Evolutionary conservation across 148 eudicot species (phyloP).

Genomic region (Nepenthes gracilis): DNA sequence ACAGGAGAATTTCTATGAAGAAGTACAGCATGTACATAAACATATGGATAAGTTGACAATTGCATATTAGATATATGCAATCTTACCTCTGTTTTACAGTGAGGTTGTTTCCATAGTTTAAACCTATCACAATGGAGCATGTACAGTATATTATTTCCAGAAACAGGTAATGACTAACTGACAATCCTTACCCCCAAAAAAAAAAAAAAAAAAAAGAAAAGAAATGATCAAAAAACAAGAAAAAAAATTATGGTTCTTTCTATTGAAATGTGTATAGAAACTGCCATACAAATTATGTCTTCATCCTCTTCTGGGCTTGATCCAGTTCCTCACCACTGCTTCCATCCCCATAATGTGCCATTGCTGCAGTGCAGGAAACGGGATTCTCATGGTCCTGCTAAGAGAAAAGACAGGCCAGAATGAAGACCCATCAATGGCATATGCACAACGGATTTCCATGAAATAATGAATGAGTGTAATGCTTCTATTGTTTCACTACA

Average conservation of each 20-base stretch:
- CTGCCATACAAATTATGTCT: background rate
- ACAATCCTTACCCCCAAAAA: too few species aligned
- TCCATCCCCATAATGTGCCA: conserved; percentile 2
- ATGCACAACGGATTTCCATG: background rate
- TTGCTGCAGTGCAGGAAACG: background rate
- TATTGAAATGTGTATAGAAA: background rate
- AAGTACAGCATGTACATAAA: too few species aligned
- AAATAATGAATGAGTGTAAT: background rate
- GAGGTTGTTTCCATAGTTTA: too few species aligned
- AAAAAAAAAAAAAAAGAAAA: too few species aligned
- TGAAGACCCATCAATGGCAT: background rate
- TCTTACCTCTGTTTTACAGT: too few species aligned
- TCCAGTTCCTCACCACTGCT: background rate
- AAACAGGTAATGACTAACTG: too few species aligned
- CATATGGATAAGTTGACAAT: too few species aligned
- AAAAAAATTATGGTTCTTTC: background rate
- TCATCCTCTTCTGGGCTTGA: conserved; percentile 1
- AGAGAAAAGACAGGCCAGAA: background rate
- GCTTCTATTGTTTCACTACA: background rate
- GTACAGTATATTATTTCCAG: too few species aligned
- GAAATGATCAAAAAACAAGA: too few species aligned
- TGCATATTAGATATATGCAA: too few species aligned
- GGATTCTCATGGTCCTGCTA: background rate
- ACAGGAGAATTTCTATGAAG: too few species aligned
- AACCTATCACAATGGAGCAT: too few species aligned